A percentile compares a stretch with the other conserved stretches of the same genome.
Evolutionary conservation across 805 yeast species (phyloP).

Genomic region (Kurtzmaniella fragi): DNA sequence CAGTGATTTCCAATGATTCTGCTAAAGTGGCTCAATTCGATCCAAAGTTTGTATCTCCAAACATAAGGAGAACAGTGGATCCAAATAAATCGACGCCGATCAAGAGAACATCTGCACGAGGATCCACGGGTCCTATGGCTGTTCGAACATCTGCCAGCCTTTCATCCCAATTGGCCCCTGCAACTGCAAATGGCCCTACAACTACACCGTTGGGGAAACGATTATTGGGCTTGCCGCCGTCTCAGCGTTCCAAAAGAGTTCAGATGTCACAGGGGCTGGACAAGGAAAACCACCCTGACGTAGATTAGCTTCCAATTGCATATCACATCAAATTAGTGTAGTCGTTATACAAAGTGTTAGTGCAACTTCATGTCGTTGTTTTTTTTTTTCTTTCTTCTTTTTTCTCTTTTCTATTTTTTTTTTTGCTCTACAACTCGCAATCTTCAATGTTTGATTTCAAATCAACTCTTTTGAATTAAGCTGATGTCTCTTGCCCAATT

Average conservation of each 20-base stretch:
- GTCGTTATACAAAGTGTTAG: too few species aligned
- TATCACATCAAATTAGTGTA: too few species aligned
- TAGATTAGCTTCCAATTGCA: too few species aligned
- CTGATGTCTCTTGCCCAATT: constrained; percentile 15
- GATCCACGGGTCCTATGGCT: neutral
- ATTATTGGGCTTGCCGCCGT: constrained; percentile 30
- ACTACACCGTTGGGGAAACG: constrained; percentile 19
- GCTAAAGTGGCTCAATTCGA: constrained; percentile 55
- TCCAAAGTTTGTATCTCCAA: constrained; percentile 45
- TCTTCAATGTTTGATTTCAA: too few species aligned
- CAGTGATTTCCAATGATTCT: constrained; percentile 20
- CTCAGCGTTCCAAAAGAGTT: constrained; percentile 19
- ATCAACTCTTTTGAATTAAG: too few species aligned
- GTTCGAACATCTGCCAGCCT: constrained; percentile 1
- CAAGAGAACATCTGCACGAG: constrained; percentile 24
- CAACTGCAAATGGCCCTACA: neutral
- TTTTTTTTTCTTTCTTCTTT: neutral
- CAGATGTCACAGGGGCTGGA: constrained; percentile 9
- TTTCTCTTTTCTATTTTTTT: neutral
- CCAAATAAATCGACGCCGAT: constrained; percentile 65
- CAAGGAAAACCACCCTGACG: constrained; percentile 3
- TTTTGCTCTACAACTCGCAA: neutral
- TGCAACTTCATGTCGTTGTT: constrained; percentile 1
- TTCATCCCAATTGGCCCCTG: neutral
- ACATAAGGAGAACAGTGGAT: constrained; percentile 52